Percentiles rank a stretch among this genome's conserved stretches.
phyloP scores from a whole-genome alignment of 2,329 filamentous ascomycete species.

The Tolypocladium ophioglossoides region DNA sequence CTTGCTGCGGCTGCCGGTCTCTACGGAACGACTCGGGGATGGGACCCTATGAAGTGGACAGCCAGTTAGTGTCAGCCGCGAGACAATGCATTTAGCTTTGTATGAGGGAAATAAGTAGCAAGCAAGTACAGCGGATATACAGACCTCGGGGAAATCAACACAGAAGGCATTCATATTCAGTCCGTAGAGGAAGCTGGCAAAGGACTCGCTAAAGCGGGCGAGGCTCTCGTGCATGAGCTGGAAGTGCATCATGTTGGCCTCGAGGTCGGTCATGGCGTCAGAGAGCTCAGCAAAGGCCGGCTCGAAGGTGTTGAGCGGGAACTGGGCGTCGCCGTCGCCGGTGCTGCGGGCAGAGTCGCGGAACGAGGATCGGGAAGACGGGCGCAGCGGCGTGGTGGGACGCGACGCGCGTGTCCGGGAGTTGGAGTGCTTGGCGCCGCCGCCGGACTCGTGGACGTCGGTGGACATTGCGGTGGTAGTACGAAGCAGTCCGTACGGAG shows the following conservation, averaged over 20 bases:
- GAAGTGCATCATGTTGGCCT: slow-evolving; percentile 95
- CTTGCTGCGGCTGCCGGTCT: slow-evolving; percentile 43
- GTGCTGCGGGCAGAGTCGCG: slow-evolving; percentile 59
- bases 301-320: slow-evolving; percentile 74
- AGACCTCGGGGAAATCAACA: slow-evolving; percentile 84
- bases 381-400: slow-evolving; percentile 84
- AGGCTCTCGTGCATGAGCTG: slow-evolving; percentile 95
- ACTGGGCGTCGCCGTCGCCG: slow-evolving; percentile 39
- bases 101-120: background rate
- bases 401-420: slow-evolving; percentile 58
- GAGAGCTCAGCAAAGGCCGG: slow-evolving; percentile 87
- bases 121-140: slow-evolving; percentile 22
- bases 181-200: slow-evolving; percentile 89
- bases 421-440: slow-evolving; percentile 34
- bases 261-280: slow-evolving; percentile 88
- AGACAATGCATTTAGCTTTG: background rate
- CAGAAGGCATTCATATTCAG: slow-evolving; percentile 99
- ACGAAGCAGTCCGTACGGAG: background rate
- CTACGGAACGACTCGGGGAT: slow-evolving; percentile 72
- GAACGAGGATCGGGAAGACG: slow-evolving; percentile 80
- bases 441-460: slow-evolving; percentile 13
- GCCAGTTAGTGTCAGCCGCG: background rate
- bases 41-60: slow-evolving; percentile 51
- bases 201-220: slow-evolving; percentile 88
- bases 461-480: slow-evolving; percentile 7